These are phyloP conservation scores for Penicillium sp. DNA, from an alignment of 2,329 filamentous ascomycete genomes.

Conservation along the genomic window DNA sequence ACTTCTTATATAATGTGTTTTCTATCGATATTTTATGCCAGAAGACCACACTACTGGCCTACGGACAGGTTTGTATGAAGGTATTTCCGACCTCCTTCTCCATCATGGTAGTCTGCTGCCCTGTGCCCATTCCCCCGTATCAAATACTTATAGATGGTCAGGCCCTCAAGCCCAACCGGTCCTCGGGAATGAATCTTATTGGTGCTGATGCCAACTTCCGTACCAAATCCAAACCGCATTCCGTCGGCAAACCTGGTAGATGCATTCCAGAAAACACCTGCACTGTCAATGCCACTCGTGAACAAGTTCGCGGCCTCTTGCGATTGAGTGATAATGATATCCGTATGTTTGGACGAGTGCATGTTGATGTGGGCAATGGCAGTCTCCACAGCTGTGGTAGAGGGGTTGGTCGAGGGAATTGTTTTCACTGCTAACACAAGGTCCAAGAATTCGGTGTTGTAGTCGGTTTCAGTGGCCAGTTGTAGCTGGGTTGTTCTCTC, in stretches of 20 bases:
- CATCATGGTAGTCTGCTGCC: slow-evolving; percentile 67
- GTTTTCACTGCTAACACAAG: slow-evolving; percentile 81
- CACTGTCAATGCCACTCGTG: slow-evolving; percentile 80
- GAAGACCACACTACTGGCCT: not conserved
- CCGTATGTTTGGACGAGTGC: slow-evolving; percentile 92
- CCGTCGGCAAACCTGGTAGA: slow-evolving; percentile 93
- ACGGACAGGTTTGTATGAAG: slow-evolving; percentile 54
- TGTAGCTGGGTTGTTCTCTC: slow-evolving; percentile 55
- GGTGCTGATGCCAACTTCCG: slow-evolving; percentile 96
- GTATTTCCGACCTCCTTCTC: slow-evolving; percentile 54
- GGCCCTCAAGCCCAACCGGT: slow-evolving; percentile 86
- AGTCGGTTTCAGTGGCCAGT: slow-evolving; percentile 70
- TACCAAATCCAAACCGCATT: slow-evolving; percentile 96
- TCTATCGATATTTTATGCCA: not conserved
- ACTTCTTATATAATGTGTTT: slow-evolving; percentile 5
- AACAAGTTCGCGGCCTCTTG: slow-evolving; percentile 71
- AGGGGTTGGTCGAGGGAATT: slow-evolving; percentile 49
- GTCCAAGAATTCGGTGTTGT: slow-evolving; percentile 83
- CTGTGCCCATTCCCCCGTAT: slow-evolving; percentile 79
- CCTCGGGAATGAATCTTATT: slow-evolving; percentile 97
- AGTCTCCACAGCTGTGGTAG: slow-evolving; percentile 54
- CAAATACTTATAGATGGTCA: slow-evolving; percentile 98
- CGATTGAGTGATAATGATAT: slow-evolving; percentile 77
- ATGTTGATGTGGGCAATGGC: slow-evolving; percentile 87
- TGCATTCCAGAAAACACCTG: slow-evolving; percentile 95